Evolutionary conservation across 169 alveolate species (phyloP), one percentile per base, ranked within the genome.

Genomic region (Sarcocystis neurona): DNA sequence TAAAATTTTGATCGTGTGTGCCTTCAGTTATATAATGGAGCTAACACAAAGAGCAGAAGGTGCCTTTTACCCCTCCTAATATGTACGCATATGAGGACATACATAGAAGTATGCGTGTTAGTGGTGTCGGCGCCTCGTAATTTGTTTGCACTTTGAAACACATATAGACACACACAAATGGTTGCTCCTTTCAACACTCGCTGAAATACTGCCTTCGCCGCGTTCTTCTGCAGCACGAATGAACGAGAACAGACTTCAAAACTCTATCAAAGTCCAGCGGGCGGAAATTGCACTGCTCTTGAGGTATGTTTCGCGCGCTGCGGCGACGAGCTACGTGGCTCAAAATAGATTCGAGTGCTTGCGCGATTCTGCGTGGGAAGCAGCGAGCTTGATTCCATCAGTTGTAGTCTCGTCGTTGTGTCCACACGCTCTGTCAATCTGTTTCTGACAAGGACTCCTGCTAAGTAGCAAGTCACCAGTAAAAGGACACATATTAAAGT

Each of bases 201-300:
- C 10, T 6, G 44, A 27, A 37, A 23, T 41, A 5, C 56, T 41
- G n/a, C 2, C n/a, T 8, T 6, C 46, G 53, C n/a, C 56, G 23
- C 48, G 82, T 4, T 63, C 66, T 15, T 23, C 44, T 48, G 79
- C 92, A 88, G 92, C 92, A 27, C 87, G 80, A 15, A 77, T 79
- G 92, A 72, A 58, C 66, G 78, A 85, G 34, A 79, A 79, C 79
- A 27, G 84, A 32, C 70, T 88, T 47, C 89, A 88, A 46, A 79
- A 88, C 78, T 75, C 87, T 37, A 78, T 78, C 58, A 30, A 77
- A 41, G 43, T 48, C 30, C 92, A 75, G 74, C 88, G 88, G 30
- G 34, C 63, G 18, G 92, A 88, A 47, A 78, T 88, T 30, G 88
- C 92, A 3, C 50, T n/a, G 30, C 78, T 88, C 43, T 56, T 88